phyloP scores from a whole-genome alignment of 192 early-diverging fungal genomes.

The Rhizoclosmatium globosum region DNA sequence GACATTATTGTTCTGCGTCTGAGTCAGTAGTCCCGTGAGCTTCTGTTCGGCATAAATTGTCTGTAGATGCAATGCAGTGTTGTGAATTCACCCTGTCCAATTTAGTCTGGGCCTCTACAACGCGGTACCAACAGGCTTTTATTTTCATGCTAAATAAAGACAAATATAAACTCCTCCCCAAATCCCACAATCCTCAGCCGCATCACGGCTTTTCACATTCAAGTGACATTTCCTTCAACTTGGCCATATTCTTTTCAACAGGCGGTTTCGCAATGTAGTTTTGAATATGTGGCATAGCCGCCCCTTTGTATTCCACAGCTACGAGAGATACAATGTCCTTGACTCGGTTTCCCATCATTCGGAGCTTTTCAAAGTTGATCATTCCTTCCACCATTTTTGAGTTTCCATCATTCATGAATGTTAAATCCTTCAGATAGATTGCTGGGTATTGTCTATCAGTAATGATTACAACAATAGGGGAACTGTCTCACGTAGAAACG shows the following conservation, averaged over 20 bases:
- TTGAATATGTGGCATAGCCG: constrained; percentile 55
- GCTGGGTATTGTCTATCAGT: constrained; percentile 41
- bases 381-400: constrained; percentile 58
- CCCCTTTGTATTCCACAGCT: constrained; percentile 52
- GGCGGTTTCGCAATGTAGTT: constrained; percentile 70
- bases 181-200: not conserved
- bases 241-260: constrained; percentile 56
- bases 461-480: not conserved
- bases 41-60: no score
- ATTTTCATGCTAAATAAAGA: not conserved
- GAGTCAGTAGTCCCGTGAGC: no score
- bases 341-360: constrained; percentile 69
- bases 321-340: constrained; percentile 58
- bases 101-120: no score
- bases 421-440: constrained; percentile 64
- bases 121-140: no score
- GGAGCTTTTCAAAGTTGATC: constrained; percentile 72
- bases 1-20: no score
- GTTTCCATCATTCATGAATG: constrained; percentile 74
- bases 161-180: not conserved
- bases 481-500: constrained; percentile 63
- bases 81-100: no score
- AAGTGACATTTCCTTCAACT: constrained; percentile 63
- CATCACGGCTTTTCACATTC: constrained; percentile 50
- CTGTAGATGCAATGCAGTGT: no score